Evolutionary conservation across 495 filamentous ascomycete genomes (phyloP), one percentile per base, ranked within the genome.

Genomic region (Aspergillus ostianus): DNA sequence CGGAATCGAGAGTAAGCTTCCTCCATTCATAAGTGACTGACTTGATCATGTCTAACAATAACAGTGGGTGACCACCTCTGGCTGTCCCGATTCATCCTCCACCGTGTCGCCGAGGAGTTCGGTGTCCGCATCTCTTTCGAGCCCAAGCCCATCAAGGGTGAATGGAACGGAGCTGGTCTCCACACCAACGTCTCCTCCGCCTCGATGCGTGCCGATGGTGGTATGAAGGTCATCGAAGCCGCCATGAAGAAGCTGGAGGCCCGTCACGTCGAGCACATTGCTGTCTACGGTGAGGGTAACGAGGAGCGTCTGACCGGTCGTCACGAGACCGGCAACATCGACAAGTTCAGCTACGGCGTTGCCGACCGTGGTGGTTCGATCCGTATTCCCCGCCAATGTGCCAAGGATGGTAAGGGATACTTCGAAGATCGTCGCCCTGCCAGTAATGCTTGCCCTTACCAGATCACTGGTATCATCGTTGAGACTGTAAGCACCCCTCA

Each of bases 151-250:
- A 96, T 98, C 75, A 90, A 92, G 62, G 94, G 94, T 73, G 92
- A 98, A 81, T 98, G 94, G 94, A 98, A 98, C 85, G 95, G 94
- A 73, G 93, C 94, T 61, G 94, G 94, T 81, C 91, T 98, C 47
- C 94, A 98, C 87, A 88, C 81, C 87, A 93, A 97, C 83, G 92
- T 96, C 72, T 95, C 90, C 45, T 91, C 90, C 69, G 83, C 84
- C 74, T 84, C 85, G 64, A 98, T 91, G 82, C 91, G 94, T 69
- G 83, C 82, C 55, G 91, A 96, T 63, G 91, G 92, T 72, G 95
- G 95, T 76, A 95, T 97, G 87, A 95, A 95, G 86, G 70, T 77
- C 75, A 96, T 96, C 66, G 90, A 94, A 82, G 83, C 82, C 55
- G 84, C 84, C 70, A 94, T 94, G 82, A 86, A 90, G 80, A 92